Conservation (phyloP, 306 rosid species). For the Dalbergia cultrata region DNA sequence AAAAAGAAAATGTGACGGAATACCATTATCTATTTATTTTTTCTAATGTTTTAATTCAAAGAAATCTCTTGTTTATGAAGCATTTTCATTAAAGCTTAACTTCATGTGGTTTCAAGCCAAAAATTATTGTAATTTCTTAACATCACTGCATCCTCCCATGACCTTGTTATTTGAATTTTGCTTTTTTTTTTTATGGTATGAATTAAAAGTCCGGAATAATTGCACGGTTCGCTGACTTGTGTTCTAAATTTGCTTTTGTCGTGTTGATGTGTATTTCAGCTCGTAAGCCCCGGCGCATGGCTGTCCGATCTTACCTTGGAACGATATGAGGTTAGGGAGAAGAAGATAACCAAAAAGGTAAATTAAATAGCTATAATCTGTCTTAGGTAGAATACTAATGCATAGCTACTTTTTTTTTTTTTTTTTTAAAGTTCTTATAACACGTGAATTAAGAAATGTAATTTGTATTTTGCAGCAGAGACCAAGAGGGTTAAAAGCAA, state of each 20-base stretch:
- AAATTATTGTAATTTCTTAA: too few species aligned
- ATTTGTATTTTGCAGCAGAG: slow-evolving; percentile 59
- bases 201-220: too few species aligned
- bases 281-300: slow-evolving; percentile 89
- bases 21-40: too few species aligned
- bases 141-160: too few species aligned
- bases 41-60: too few species aligned
- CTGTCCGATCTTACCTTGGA: slow-evolving; percentile 87
- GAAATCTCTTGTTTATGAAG: too few species aligned
- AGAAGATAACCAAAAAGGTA: slow-evolving; percentile 87
- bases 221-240: background rate
- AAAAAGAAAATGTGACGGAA: too few species aligned
- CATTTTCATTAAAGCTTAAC: too few species aligned
- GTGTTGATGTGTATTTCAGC: slow-evolving; percentile 45
- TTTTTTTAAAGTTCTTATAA: too few species aligned
- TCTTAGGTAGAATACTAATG: background rate
- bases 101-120: too few species aligned
- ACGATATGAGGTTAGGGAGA: slow-evolving; percentile 91
- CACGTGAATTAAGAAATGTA: background rate
- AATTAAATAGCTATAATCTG: background rate
- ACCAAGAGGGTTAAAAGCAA: slow-evolving; percentile 93
- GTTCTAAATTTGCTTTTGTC: slow-evolving; percentile 1
- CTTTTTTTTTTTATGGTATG: too few species aligned
- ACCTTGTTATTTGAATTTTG: too few species aligned
- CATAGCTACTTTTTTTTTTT: background rate